Evolutionary conservation across 2,329 filamentous ascomycete species (phyloP), one percentile per base, ranked within the genome.

Genomic region (Aureobasidium sp.): DNA sequence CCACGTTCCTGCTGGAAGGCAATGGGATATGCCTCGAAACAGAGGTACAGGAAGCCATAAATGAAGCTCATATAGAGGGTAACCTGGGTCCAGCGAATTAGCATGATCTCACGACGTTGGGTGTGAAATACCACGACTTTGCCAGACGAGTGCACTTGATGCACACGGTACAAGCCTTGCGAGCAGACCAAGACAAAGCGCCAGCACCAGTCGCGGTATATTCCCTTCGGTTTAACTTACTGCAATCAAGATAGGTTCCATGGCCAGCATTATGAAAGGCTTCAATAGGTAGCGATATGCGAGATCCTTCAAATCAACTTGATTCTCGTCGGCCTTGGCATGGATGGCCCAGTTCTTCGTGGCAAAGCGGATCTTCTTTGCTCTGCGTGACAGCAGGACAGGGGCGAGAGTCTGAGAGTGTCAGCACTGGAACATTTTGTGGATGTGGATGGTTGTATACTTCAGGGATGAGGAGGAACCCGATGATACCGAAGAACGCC

Each of bases 331-430:
- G 65, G 86, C 85, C 45, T 79, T 78, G 1, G 86, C 83, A 67
- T 89, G 86, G 1, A 89, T 73, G 0, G 85, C 85, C 86, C 85
- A 89, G 69, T 89, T 88, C 21, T 85, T 85, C 1, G 79, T 85
- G 65, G 86, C 78, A 61, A 82, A 79, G 5, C 87, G 82, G 7
- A 89, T 76, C 0, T 81, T 76, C 0, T 77, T 78, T 0, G 86
- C 86, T 69, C 88, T 88, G 65, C 75, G 74, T 1, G 87, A 79
- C 0, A 90, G 79, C 2, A 90, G 77, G 0, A 76, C 76, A 0
- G 85, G 82, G 0, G 85, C 79, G 65, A 88, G 89, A n/a, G 57
- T 59, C 52, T 52, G 32, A 21, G 11, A 13, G 9, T 27, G 48
- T 52, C 48, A 52, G 48, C 9, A 16, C 10, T 27, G 34, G 13